A percentile compares a stretch with the other conserved stretches of the same genome.
phyloP scores from a whole-genome alignment of 2,329 filamentous ascomycete species.

The Tolypocladium inflatum region DNA sequence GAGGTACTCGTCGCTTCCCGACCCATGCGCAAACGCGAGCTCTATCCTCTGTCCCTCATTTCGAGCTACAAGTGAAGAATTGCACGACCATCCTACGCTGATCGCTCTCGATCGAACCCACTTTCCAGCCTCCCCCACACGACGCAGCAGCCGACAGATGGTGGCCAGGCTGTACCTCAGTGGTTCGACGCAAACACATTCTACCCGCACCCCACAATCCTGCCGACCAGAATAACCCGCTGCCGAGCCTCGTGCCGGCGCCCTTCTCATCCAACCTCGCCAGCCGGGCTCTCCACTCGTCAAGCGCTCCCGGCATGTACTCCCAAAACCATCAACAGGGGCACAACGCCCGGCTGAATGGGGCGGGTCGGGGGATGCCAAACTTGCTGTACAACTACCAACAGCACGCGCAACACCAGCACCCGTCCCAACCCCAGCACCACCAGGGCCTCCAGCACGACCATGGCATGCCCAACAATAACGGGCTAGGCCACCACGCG shows the following conservation, averaged over 20 bases:
- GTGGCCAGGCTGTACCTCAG: conserved; percentile 8
- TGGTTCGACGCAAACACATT: conserved; percentile 4
- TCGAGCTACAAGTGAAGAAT: conserved; percentile 21
- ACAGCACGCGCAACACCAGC: conserved; percentile 49
- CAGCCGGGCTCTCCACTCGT: conserved; percentile 6
- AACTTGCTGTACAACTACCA: conserved; percentile 63
- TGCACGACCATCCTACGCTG: conserved; percentile 11
- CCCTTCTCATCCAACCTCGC: conserved; percentile 3
- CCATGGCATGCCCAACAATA: conserved; percentile 43
- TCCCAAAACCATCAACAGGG: conserved; percentile 62
- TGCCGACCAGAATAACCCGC: conserved; percentile 11
- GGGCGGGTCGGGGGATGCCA: conserved; percentile 45
- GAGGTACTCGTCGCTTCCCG: conserved; percentile 11
- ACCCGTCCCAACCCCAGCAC: conserved; percentile 56
- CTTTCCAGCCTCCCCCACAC: conserved; percentile 1
- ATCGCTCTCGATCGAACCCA: conserved; percentile 6
- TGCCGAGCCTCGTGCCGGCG: conserved; percentile 19
- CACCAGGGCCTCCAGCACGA: conserved; percentile 52
- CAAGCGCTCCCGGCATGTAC: conserved; percentile 51
- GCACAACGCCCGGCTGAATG: conserved; percentile 67
- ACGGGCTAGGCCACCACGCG: conserved; percentile 39
- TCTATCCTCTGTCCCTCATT: conserved; percentile 19
- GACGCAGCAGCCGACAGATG: conserved; percentile 13
- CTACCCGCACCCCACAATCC: conserved; percentile 4
- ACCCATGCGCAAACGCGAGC: conserved; percentile 31